Percentiles rank a stretch among this genome's conserved stretches.
Conservation (phyloP, 2,329 filamentous ascomycete genomes). For the Hymenoscyphus linearis region DNA sequence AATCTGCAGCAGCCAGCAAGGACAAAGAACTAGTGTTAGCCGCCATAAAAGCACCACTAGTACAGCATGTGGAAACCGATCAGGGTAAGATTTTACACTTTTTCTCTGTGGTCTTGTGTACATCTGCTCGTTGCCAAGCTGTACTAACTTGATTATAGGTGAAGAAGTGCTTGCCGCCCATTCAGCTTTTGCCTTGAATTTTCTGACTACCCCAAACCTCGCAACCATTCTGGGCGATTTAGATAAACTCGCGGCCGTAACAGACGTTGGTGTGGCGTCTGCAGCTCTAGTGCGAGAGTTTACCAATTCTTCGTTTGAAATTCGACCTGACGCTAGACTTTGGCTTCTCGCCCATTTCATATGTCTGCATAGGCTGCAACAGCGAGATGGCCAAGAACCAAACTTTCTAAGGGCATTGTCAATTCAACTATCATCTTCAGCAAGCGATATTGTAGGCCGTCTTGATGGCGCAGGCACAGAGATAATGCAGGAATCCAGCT, state of each 20-base stretch:
- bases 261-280: slow-evolving; percentile 27
- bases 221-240: slow-evolving; percentile 19
- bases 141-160: not conserved
- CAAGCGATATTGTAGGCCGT: slow-evolving; percentile 45
- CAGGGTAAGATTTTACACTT: slow-evolving; percentile 13
- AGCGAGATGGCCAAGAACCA: slow-evolving; percentile 33
- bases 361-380: slow-evolving; percentile 43
- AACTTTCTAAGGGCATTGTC: slow-evolving; percentile 48
- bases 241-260: slow-evolving; percentile 20
- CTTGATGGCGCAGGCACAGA: slow-evolving; percentile 43
- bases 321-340: slow-evolving; percentile 39
- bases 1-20: slow-evolving; percentile 3
- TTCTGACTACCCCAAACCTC: slow-evolving; percentile 30
- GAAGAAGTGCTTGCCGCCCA: slow-evolving; percentile 18
- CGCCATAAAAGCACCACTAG: slow-evolving; percentile 25
- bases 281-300: slow-evolving; percentile 24
- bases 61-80: slow-evolving; percentile 8
- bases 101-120: too few relatives aligned
- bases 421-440: slow-evolving; percentile 47
- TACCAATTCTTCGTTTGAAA: slow-evolving; percentile 19
- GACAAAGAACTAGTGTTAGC: slow-evolving; percentile 17
- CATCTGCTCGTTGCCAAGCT: not conserved
- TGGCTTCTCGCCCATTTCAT: slow-evolving; percentile 66
- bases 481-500: slow-evolving; percentile 20
- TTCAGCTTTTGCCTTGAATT: slow-evolving; percentile 28